Base-by-base conservation (phyloP, 495 filamentous ascomycete species). In the Penicillium chermesinum region DNA sequence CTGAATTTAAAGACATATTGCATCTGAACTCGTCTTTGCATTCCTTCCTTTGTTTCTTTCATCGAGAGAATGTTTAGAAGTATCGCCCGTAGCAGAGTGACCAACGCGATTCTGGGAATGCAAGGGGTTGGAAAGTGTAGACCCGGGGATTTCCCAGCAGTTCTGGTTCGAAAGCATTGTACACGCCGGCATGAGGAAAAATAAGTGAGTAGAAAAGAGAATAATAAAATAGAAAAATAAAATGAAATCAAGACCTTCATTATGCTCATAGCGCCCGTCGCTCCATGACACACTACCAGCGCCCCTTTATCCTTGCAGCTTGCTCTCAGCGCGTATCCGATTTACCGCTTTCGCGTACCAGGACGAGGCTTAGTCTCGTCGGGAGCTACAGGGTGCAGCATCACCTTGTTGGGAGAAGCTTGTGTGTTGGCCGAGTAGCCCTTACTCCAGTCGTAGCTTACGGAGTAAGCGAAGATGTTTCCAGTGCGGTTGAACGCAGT, bases 401-500 rank as follows among this genome's bases (percentile, higher is more conserved):
- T 91, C 44, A 96, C 80, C 67, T 93, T 94, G 64, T 84, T 90
- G 5, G 83, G 76, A 33, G 79, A 76, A 52, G 82, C 74, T 16
- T 77, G 81, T 21, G 64, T 88, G 63, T 93, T 91, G 21, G 63
- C 75, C 7, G 77, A 72, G 65, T 88, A 91, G 9, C 91, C 91
- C 67, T 94, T 94, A 61, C 85, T 87, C 91, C 91, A 96, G 71
- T 96, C 91, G 57, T 96, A 96, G 57, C 87, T 90, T 21, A 94
- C 79, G 5, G 89, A 85, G 59, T 96, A 96, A 14, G 89, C 90
- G 59, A 95, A 94, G 54, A 91, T 87, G 54, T 72, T 81, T 39
- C 89, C 91, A 42, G 70, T 81, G 39, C 78, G 69, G 62, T 86
- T 87, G 76, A 96, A 96, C 6, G 74, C 81, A 8, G 84, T 87